Percentiles rank a stretch among this genome's conserved stretches.
phyloP scores from a whole-genome alignment of 805 yeast genomes.

The Schizosaccharomyces japonicus region DNA sequence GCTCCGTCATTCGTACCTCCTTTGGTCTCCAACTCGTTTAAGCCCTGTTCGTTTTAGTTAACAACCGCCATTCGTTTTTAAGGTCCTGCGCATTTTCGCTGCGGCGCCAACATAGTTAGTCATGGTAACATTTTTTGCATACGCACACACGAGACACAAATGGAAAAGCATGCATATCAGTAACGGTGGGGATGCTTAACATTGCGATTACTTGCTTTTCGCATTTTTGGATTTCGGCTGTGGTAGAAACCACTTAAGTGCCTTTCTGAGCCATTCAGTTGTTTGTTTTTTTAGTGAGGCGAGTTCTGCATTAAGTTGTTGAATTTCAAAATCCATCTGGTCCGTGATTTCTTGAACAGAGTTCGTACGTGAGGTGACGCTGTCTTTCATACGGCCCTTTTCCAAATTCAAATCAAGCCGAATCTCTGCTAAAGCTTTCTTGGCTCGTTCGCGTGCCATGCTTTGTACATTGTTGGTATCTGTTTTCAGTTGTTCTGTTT shows the following conservation, averaged over 20 bases:
- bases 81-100: too few relatives aligned
- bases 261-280: background rate
- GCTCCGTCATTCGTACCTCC: constrained; percentile 81
- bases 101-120: too few relatives aligned
- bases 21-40: constrained; percentile 69
- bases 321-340: background rate
- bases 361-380: background rate
- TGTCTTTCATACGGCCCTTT: constrained; percentile 1
- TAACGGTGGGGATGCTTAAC: too few relatives aligned
- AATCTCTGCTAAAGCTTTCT: background rate
- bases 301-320: background rate
- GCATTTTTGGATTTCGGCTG: too few relatives aligned
- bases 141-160: too few relatives aligned
- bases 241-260: too few relatives aligned
- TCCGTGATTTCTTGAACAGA: background rate
- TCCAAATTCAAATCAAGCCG: background rate
- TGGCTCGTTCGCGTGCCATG: background rate
- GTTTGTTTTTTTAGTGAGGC: background rate
- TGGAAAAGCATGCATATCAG: too few relatives aligned
- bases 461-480: background rate
- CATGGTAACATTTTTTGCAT: too few relatives aligned
- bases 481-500: background rate
- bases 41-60: too few relatives aligned
- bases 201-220: too few relatives aligned
- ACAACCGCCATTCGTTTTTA: too few relatives aligned